Evolutionary conservation across 2,329 filamentous ascomycete genomes (phyloP).

Genomic region (Aspergillus vadensis): DNA sequence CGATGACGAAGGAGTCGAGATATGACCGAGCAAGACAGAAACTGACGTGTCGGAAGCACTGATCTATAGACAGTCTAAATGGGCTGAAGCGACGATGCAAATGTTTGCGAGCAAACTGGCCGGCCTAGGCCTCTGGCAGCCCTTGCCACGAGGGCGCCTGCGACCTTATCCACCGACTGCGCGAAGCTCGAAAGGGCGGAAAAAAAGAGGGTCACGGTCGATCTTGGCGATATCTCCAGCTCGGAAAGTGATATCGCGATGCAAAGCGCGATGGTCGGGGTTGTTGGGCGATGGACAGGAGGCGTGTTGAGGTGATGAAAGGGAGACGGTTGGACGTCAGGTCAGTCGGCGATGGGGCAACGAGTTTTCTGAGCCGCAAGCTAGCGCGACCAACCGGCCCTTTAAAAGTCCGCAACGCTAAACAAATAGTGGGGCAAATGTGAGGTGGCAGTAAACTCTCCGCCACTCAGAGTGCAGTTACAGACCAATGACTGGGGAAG

Average conservation of each 20-base stretch:
- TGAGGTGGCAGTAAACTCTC: not conserved
- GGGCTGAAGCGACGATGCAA: conserved; percentile 34
- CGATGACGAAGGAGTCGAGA: conserved; percentile 14
- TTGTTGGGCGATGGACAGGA: conserved; percentile 34
- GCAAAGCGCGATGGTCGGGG: conserved; percentile 44
- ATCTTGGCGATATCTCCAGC: conserved; percentile 27
- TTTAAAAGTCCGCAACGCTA: conserved; percentile 22
- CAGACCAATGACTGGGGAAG: not conserved
- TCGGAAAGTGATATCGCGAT: conserved; percentile 44
- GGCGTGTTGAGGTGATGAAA: conserved; percentile 43
- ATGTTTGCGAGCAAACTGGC: conserved; percentile 40
- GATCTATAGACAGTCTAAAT: conserved; percentile 13
- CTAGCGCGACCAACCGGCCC: conserved; percentile 25
- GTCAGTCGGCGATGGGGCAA: conserved; percentile 41
- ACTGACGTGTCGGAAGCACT: conserved; percentile 6
- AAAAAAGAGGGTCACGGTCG: conserved; percentile 31
- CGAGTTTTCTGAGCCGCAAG: conserved; percentile 43
- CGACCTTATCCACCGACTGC: conserved; percentile 42
- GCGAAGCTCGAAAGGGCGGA: conserved; percentile 35
- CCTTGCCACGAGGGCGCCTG: conserved; percentile 52
- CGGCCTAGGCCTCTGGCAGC: conserved; percentile 50
- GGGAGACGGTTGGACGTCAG: conserved; percentile 45
- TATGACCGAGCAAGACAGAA: conserved; percentile 14
- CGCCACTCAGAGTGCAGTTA: conserved; percentile 8
- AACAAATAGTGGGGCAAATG: not conserved